Conservation (phyloP, 345 rosid species). For the Citrus mangshanensis region DNA sequence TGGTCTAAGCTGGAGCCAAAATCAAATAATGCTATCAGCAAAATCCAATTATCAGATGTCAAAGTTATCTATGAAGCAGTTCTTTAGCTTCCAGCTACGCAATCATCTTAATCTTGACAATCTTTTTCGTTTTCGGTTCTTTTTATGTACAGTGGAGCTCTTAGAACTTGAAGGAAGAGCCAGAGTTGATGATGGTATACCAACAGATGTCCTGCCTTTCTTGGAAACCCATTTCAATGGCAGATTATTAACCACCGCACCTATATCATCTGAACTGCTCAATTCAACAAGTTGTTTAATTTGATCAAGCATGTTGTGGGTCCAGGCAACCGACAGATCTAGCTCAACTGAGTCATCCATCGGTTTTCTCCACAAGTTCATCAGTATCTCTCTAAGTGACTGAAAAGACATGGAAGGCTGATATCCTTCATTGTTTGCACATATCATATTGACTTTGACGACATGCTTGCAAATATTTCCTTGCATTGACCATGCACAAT, state of each 20-base stretch:
- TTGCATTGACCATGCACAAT: constrained; percentile 86
- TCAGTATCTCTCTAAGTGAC: constrained; percentile 54
- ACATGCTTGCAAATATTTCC: constrained; percentile 97
- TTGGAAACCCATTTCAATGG: constrained; percentile 79
- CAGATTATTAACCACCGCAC: constrained; percentile 54
- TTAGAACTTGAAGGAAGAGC: constrained; percentile 38
- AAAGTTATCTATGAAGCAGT: background rate
- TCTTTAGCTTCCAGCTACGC: background rate
- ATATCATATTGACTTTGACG: constrained; percentile 71
- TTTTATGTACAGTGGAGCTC: constrained; percentile 20
- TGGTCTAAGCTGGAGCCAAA: background rate
- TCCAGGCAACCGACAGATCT: constrained; percentile 78
- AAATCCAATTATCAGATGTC: background rate
- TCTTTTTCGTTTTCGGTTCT: constrained; percentile 45
- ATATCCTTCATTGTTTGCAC: constrained; percentile 39
- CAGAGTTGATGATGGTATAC: constrained; percentile 59
- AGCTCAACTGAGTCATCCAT: constrained; percentile 69
- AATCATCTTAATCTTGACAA: constrained; percentile 46
- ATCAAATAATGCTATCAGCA: background rate
- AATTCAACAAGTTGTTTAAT: constrained; percentile 69
- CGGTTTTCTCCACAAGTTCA: constrained; percentile 56
- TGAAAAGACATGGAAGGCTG: constrained; percentile 63
- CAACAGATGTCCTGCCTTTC: constrained; percentile 71
- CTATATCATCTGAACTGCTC: constrained; percentile 49
- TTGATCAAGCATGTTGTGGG: constrained; percentile 72